Conservation (phyloP, 139 green algal genomes). For the Pleodorina starrii region DNA sequence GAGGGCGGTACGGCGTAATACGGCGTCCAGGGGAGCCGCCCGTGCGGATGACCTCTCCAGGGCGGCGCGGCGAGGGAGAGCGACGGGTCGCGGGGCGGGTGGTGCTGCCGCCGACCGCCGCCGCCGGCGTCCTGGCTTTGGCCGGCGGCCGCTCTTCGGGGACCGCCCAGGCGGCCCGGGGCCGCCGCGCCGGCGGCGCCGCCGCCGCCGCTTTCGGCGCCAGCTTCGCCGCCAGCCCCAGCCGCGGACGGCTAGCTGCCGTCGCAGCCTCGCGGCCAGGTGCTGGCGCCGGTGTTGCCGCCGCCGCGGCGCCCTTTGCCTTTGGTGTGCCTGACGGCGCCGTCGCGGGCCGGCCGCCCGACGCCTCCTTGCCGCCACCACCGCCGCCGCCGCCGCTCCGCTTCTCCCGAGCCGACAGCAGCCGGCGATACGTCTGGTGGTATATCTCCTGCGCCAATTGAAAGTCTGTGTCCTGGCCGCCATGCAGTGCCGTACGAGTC, state of each 20-base stretch:
- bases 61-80: neutral
- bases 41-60: neutral
- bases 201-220: neutral
- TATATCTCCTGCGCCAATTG: neutral
- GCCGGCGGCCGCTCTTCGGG: neutral
- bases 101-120: too few relatives aligned
- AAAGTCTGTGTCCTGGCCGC: neutral
- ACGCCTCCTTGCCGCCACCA: neutral
- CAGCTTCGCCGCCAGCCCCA: neutral
- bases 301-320: neutral
- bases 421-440: neutral
- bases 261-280: too few relatives aligned
- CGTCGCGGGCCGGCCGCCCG: neutral
- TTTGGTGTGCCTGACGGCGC: neutral
- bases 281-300: neutral
- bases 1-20: neutral
- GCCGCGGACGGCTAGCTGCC: neutral
- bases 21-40: neutral
- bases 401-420: neutral
- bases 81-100: neutral
- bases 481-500: neutral
- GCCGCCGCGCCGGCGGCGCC: neutral
- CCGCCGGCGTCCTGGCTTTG: too few relatives aligned
- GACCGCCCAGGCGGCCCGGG: neutral
- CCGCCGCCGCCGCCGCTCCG: neutral